Evolutionary conservation across 352 stramenopile genomes (phyloP).

Genomic region (Phytophthora syringae): DNA sequence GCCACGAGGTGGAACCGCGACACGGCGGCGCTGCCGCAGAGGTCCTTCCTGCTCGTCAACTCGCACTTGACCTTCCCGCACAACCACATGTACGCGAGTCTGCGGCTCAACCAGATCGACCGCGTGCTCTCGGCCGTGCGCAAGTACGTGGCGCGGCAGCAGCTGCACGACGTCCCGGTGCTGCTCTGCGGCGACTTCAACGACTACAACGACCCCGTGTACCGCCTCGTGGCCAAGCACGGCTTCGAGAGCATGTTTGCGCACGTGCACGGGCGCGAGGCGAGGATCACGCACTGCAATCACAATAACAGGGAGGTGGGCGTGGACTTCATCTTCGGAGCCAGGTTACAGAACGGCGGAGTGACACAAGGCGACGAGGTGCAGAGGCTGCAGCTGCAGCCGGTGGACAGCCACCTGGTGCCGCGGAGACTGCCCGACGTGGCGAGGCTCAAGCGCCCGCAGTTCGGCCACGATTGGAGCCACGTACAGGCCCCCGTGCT

Average conservation of each 20-base stretch:
- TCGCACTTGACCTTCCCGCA: conserved; percentile 89
- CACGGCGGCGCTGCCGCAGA: conserved; percentile 51
- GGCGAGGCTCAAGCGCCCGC: conserved; percentile 75
- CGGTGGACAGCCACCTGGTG: conserved; percentile 64
- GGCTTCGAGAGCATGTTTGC: conserved; percentile 81
- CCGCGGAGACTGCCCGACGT: conserved; percentile 67
- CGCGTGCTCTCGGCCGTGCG: conserved; percentile 73
- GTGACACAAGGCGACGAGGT: neutral
- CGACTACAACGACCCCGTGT: conserved; percentile 85
- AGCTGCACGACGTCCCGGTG: conserved; percentile 74
- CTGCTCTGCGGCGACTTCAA: conserved; percentile 90
- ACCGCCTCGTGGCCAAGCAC: conserved; percentile 74
- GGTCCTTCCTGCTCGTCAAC: conserved; percentile 85
- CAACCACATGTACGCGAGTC: conserved; percentile 78
- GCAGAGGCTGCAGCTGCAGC: conserved; percentile 56
- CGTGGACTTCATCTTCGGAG: conserved; percentile 88
- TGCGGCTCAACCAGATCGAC: conserved; percentile 83
- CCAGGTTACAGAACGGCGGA: conserved; percentile 39
- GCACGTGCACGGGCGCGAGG: conserved; percentile 77
- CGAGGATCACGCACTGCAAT: conserved; percentile 88
- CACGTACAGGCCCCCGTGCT: conserved; percentile 51
- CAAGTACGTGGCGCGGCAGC: conserved; percentile 67
- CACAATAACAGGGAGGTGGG: conserved; percentile 90
- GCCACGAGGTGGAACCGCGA: conserved; percentile 81
- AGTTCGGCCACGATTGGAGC: conserved; percentile 77